Percentiles rank a stretch among this genome's conserved stretches.
Evolutionary conservation across 139 green algal genomes (phyloP).

Genomic region (Chlamydomonas urium): DNA sequence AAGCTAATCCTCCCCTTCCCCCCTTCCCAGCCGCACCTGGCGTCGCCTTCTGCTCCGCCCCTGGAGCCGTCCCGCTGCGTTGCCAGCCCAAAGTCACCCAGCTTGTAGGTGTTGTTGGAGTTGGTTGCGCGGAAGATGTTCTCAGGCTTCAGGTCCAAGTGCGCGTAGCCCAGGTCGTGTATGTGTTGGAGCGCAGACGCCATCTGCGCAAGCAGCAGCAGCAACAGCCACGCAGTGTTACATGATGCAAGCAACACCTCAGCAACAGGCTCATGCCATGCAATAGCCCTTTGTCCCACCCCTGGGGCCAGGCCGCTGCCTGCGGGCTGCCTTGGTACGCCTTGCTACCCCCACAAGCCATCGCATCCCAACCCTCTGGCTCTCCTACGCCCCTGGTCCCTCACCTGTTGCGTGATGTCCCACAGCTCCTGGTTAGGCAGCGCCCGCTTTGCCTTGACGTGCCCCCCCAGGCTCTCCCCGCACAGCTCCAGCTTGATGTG

Average conservation of each 20-base stretch:
- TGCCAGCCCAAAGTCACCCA: conserved; percentile 90
- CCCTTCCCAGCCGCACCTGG: conserved; percentile 54
- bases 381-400: background rate
- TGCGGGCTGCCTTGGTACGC: no score
- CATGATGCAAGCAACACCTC: no score
- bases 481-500: conserved; percentile 92
- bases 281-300: no score
- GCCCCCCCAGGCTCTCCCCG: conserved; percentile 35
- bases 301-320: no score
- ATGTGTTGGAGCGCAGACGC: conserved; percentile 71
- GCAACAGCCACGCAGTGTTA: no score
- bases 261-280: no score
- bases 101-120: conserved; percentile 59
- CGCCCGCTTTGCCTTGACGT: conserved; percentile 9
- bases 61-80: conserved; percentile 32
- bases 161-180: conserved; percentile 74
- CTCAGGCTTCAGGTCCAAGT: conserved; percentile 95
- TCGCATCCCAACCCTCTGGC: background rate
- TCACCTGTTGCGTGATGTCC: conserved; percentile 66
- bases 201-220: no score
- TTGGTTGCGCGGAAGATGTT: conserved; percentile 69
- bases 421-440: conserved; percentile 67
- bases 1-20: no score
- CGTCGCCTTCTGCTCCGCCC: conserved; percentile 68
- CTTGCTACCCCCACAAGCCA: background rate